phyloP scores from a whole-genome alignment of 768 basidiomycete species.

The Leccinum obscurum region DNA sequence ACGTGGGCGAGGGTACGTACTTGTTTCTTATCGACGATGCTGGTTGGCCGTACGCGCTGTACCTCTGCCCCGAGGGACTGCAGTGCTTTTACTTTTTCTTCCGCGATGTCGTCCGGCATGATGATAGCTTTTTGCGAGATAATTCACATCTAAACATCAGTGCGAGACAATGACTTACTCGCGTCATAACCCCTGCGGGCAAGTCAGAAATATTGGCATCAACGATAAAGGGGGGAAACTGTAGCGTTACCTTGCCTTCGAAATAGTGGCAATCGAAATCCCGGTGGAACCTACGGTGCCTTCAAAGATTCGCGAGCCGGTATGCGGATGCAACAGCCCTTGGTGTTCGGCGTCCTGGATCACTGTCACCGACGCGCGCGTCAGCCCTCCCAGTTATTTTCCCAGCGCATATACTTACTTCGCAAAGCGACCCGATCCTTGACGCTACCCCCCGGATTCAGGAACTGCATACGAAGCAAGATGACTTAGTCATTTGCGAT shows the following conservation, averaged over 20 bases:
- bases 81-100: constrained; percentile 88
- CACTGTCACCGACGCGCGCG: constrained; percentile 51
- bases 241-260: constrained; percentile 68
- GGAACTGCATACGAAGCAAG: constrained; percentile 69
- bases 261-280: constrained; percentile 94
- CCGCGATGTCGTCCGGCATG: constrained; percentile 86
- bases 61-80: constrained; percentile 86
- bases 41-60: constrained; percentile 87
- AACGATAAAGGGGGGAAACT: neutral
- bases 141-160: neutral
- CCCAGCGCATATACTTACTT: constrained; percentile 47
- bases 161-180: constrained; percentile 46
- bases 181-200: constrained; percentile 77
- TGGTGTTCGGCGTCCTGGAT: constrained; percentile 89
- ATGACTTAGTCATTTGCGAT: neutral
- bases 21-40: constrained; percentile 97
- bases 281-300: constrained; percentile 97
- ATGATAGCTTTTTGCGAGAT: constrained; percentile 62
- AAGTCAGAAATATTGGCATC: neutral
- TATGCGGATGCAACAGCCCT: constrained; percentile 81
- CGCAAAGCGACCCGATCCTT: constrained; percentile 96
- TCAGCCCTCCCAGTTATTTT: neutral
- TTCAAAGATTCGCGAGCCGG: constrained; percentile 92
- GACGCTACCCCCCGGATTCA: constrained; percentile 97
- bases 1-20: constrained; percentile 37